Conservation (phyloP, 1,139 yeast genomes). For the Hansenula sp. region DNA sequence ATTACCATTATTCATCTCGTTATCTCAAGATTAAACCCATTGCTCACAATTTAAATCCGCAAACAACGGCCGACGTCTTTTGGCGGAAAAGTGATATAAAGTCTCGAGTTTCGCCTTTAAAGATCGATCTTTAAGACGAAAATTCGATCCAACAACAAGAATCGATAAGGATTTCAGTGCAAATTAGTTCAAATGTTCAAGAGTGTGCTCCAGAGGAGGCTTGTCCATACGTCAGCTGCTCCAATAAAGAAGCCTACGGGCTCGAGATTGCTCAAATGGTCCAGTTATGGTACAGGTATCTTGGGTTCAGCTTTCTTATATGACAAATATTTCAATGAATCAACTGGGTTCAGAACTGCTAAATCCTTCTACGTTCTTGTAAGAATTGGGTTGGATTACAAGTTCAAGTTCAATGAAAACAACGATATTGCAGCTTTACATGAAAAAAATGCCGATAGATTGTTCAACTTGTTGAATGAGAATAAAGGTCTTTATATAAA, state of each 20-base stretch:
- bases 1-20: no score
- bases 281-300: neutral
- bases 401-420: conserved; percentile 39
- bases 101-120: no score
- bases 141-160: neutral
- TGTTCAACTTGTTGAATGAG: conserved; percentile 45
- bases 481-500: conserved; percentile 77
- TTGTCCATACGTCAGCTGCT: neutral
- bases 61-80: no score
- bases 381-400: conserved; percentile 58
- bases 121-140: neutral
- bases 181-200: neutral
- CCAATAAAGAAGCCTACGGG: neutral
- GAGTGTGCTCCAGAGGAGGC: neutral
- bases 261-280: neutral
- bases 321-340: conserved; percentile 43
- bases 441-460: conserved; percentile 52
- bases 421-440: conserved; percentile 51
- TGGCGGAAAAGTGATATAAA: no score
- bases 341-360: conserved; percentile 47
- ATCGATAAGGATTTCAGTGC: no score
- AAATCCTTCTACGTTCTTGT: conserved; percentile 47
- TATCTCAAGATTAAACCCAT: no score
- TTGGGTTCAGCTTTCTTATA: conserved; percentile 13
- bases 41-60: no score